Conservation (phyloP, 129 eudicot species). For the Centella asiatica region DNA sequence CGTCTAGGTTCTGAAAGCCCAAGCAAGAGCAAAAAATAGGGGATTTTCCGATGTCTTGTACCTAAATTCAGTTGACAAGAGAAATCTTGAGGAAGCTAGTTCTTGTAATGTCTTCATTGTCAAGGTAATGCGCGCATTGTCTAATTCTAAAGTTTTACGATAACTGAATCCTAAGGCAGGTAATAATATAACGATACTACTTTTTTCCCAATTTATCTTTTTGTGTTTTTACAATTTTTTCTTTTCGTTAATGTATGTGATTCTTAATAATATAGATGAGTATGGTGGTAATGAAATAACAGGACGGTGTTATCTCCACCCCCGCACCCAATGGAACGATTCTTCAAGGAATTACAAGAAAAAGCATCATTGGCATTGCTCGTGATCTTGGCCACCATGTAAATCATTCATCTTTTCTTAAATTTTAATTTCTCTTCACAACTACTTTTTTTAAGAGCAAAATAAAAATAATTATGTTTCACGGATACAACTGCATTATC, state of each 20-base stretch:
- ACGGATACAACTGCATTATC: no score
- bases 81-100: constrained; percentile 77
- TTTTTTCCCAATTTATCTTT: no score
- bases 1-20: constrained; percentile 50
- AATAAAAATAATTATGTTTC: no score
- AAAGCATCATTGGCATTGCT: constrained; percentile 71
- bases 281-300: not conserved
- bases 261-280: not conserved
- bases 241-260: no score
- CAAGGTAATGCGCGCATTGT: no score
- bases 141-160: no score
- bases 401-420: not conserved
- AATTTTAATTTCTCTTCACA: not conserved
- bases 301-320: constrained; percentile 71
- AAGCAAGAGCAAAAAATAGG: constrained; percentile 42
- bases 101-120: constrained; percentile 72
- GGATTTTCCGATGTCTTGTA: constrained; percentile 88
- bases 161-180: no score
- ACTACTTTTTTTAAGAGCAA: no score
- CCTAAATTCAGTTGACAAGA: constrained; percentile 62
- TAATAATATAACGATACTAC: no score
- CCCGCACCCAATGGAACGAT: constrained; percentile 60
- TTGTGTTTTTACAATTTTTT: no score
- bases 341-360: constrained; percentile 80
- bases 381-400: constrained; percentile 64